Conservation (phyloP, 2,329 filamentous ascomycete species). For the Knoxdaviesia capensis region DNA sequence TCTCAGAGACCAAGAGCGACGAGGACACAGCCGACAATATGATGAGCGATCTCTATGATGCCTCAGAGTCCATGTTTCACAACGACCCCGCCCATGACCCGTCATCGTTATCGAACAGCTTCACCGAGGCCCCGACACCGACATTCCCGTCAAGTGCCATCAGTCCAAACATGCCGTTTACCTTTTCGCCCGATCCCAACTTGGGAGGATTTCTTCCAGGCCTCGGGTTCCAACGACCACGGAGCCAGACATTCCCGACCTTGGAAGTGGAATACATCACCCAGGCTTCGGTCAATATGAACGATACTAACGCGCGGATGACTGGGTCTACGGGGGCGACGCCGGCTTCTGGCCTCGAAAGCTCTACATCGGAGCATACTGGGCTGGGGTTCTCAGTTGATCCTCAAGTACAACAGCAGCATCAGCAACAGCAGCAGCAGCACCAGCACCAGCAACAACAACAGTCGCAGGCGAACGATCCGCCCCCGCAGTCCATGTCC, state of each 20-base stretch:
- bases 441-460: conserved; percentile 26
- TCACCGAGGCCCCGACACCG: conserved; percentile 10
- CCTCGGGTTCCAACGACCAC: conserved; percentile 41
- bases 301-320: conserved; percentile 28
- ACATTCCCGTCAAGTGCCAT: conserved; percentile 47
- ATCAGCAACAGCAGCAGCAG: conserved; percentile 25
- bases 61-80: background rate
- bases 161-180: conserved; percentile 56
- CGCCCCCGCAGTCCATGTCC: background rate
- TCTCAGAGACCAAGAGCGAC: conserved; percentile 49
- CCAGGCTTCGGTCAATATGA: conserved; percentile 12
- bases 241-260: conserved; percentile 73
- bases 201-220: conserved; percentile 38
- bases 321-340: conserved; percentile 24
- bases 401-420: conserved; percentile 9
- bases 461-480: conserved; percentile 10
- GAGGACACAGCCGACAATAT: conserved; percentile 42
- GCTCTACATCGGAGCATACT: conserved; percentile 25
- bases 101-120: conserved; percentile 46
- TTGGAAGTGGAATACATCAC: conserved; percentile 40
- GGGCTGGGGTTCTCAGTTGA: conserved; percentile 22
- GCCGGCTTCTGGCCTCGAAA: conserved; percentile 31
- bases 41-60: background rate
- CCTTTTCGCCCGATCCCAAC: conserved; percentile 55
- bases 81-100: conserved; percentile 42